Evolutionary conservation across 2,329 filamentous ascomycete genomes (phyloP).

Genomic region (Coleophoma eucalyptorum): DNA sequence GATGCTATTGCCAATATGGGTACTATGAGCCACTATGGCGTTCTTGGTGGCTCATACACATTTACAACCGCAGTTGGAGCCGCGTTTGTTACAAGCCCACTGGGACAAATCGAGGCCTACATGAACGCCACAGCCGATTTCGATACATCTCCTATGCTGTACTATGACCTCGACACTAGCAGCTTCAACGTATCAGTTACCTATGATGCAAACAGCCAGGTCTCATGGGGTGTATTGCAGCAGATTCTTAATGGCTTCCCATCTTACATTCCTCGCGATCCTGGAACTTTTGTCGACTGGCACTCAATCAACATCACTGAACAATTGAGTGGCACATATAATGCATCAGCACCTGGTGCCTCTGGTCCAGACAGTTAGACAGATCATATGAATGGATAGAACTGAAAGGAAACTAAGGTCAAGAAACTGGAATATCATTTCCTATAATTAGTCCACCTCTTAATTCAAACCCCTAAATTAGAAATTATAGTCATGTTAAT

Average conservation of each 20-base stretch:
- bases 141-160: not conserved
- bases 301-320: too few relatives aligned
- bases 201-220: not conserved
- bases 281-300: not conserved
- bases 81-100: not conserved
- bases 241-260: slow-evolving; percentile 1
- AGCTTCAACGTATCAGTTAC: not conserved
- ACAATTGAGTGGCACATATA: too few relatives aligned
- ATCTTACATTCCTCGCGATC: not conserved
- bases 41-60: not conserved
- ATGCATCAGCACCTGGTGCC: too few relatives aligned
- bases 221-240: not conserved
- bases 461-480: too few relatives aligned
- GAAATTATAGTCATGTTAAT: too few relatives aligned
- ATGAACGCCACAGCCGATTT: not conserved
- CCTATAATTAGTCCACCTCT: too few relatives aligned
- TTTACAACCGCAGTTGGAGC: not conserved
- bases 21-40: not conserved
- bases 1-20: not conserved
- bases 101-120: not conserved
- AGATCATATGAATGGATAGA: too few relatives aligned
- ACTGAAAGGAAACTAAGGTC: too few relatives aligned
- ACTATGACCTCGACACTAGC: not conserved
- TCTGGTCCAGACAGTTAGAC: too few relatives aligned
- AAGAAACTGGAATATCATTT: too few relatives aligned